Percentiles rank a stretch among this genome's conserved stretches.
Evolutionary conservation across 2,329 filamentous ascomycete genomes (phyloP).

Genomic region (Leptographium lundbergii): DNA sequence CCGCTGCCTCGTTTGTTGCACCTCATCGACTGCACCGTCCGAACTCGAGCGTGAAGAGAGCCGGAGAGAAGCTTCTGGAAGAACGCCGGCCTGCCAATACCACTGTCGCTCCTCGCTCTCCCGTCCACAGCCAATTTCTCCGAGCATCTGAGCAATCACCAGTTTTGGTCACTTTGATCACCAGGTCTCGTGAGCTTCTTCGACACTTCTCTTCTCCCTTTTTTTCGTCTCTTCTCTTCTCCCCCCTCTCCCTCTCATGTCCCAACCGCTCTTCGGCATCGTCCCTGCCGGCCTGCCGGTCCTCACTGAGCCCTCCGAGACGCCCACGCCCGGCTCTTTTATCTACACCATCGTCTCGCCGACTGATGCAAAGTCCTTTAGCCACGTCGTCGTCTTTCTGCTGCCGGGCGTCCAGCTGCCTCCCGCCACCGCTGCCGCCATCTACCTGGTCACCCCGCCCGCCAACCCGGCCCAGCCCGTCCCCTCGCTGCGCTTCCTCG

Average conservation of each 20-base stretch:
- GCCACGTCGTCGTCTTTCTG: slow-evolving; percentile 80
- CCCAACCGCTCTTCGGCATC: slow-evolving; percentile 42
- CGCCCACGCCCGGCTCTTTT: slow-evolving; percentile 40
- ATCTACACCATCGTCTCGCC: slow-evolving; percentile 37
- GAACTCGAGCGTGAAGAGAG: neutral
- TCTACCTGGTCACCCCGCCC: slow-evolving; percentile 59
- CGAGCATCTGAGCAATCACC: no score
- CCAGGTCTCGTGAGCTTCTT: no score
- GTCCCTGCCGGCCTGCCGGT: slow-evolving; percentile 48
- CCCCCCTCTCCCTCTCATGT: slow-evolving; percentile 18
- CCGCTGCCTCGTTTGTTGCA: no score
- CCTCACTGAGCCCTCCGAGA: slow-evolving; percentile 39
- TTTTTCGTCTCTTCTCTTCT: neutral
- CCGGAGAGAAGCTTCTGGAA: neutral
- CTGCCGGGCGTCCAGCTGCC: slow-evolving; percentile 68
- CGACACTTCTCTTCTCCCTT: neutral
- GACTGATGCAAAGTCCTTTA: slow-evolving; percentile 39
- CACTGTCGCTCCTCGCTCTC: no score
- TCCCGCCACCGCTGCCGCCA: slow-evolving; percentile 65
- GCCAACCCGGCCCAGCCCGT: slow-evolving; percentile 23
- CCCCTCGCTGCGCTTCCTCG: slow-evolving; percentile 51
- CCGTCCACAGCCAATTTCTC: no score
- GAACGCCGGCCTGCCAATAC: neutral
- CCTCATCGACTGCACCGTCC: neutral
- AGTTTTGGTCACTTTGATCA: no score